Conservation (phyloP, 139 green algal genomes). For the Micractinium conductrix region DNA sequence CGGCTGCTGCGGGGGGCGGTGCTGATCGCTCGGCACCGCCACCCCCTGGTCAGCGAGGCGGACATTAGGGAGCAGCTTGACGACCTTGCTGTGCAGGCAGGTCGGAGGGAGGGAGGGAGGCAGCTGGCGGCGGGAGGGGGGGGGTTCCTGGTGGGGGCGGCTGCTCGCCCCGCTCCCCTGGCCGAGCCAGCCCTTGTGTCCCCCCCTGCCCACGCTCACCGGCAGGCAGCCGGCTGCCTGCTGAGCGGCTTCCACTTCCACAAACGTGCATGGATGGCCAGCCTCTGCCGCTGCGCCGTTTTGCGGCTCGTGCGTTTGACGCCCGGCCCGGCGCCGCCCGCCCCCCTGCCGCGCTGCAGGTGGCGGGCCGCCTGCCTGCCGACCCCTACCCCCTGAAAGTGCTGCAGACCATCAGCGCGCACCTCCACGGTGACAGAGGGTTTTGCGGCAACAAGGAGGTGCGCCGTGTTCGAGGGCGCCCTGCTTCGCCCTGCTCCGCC, state of each 20-base stretch:
- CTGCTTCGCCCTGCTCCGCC: no score
- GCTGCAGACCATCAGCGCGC: slow-evolving; percentile 37
- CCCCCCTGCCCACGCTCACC: no score
- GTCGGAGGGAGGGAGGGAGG: not conserved
- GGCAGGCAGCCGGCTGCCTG: no score
- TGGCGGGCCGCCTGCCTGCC: slow-evolving; percentile 12
- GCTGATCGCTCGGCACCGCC: slow-evolving; percentile 39
- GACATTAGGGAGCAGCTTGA: slow-evolving; percentile 29
- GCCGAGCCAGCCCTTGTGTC: not conserved
- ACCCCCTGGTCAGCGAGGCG: slow-evolving; percentile 16
- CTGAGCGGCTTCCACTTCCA: no score
- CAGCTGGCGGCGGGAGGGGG: not conserved
- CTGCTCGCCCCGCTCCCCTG: not conserved
- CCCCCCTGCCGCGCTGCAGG: slow-evolving; percentile 1
- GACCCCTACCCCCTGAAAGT: slow-evolving; percentile 23
- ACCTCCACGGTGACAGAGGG: slow-evolving; percentile 34
- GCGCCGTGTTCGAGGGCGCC: not conserved
- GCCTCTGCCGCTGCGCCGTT: no score
- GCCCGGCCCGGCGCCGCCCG: not conserved
- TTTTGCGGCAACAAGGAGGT: slow-evolving; percentile 30
- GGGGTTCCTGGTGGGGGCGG: not conserved
- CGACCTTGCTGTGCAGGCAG: slow-evolving; percentile 38
- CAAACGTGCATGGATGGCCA: no score
- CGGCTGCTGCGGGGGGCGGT: slow-evolving; percentile 5
- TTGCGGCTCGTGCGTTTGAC: no score